phyloP scores from a whole-genome alignment of 1,139 yeast species.

The Magnusiomyces fungicola region DNA sequence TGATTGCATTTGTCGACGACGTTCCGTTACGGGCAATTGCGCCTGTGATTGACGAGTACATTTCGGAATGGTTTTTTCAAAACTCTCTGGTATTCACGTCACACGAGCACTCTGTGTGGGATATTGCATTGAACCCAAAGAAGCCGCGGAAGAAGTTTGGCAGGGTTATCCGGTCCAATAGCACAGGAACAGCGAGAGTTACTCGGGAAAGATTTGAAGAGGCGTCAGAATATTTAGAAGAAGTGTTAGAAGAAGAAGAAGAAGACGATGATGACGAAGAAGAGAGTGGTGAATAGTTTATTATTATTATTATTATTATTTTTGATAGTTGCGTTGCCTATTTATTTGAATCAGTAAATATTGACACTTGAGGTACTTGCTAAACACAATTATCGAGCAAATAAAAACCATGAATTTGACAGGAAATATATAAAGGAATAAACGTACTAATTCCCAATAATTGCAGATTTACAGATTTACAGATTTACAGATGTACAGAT shows the following conservation, averaged over 20 bases:
- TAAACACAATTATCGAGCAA: too few species aligned
- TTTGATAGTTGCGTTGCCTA: too few species aligned
- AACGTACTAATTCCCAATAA: too few species aligned
- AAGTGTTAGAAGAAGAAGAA: conserved; percentile 47
- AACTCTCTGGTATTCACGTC: conserved; percentile 80
- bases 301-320: too few species aligned
- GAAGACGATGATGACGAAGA: conserved; percentile 10
- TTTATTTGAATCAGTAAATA: too few species aligned
- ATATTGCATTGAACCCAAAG: conserved; percentile 45
- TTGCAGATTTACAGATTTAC: too few species aligned
- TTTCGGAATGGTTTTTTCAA: conserved; percentile 86
- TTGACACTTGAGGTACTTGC: too few species aligned
- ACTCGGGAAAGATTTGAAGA: conserved; percentile 80
- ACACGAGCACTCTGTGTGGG: conserved; percentile 73
- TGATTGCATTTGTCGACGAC: conserved; percentile 63
- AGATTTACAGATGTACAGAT: too few species aligned
- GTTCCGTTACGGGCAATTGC: conserved; percentile 65
- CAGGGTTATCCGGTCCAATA: conserved; percentile 65
- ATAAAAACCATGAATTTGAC: too few species aligned
- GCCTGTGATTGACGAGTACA: conserved; percentile 80
- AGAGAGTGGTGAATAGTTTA: not conserved
- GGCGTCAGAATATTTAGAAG: conserved; percentile 74
- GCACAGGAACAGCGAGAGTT: conserved; percentile 64
- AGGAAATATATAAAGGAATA: too few species aligned
- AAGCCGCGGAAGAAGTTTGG: conserved; percentile 88